These are phyloP conservation scores for Noccaea caerulescens DNA, from an alignment of 345 rosid species.

Conservation along the genomic window DNA sequence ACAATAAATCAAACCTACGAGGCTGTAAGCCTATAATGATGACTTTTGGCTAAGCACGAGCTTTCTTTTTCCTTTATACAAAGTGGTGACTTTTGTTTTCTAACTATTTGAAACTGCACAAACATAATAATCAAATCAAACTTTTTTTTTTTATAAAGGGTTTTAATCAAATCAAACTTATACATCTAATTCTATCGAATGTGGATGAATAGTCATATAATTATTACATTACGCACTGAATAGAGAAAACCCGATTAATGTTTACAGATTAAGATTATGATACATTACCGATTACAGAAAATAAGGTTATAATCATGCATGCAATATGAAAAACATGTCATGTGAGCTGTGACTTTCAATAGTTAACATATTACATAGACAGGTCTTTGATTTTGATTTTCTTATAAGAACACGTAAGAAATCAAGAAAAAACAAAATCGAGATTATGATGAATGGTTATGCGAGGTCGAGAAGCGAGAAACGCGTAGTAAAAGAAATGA, in stretches of 20 bases:
- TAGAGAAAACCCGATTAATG: background rate
- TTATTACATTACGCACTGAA: background rate
- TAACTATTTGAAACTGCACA: constrained; percentile 12
- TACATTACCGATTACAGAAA: background rate
- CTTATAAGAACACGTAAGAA: background rate
- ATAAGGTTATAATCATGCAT: too few species aligned
- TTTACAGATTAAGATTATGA: background rate
- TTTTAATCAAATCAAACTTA: too few species aligned
- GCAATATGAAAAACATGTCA: background rate
- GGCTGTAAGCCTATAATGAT: background rate
- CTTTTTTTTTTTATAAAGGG: too few species aligned
- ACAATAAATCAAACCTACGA: constrained; percentile 29
- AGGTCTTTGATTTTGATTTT: background rate
- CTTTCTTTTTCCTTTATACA: background rate
- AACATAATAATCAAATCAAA: background rate
- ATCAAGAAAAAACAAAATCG: background rate
- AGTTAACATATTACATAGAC: background rate
- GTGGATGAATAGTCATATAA: background rate
- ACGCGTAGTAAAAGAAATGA: constrained; percentile 6
- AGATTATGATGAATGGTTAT: constrained; percentile 6
- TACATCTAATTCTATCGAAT: background rate
- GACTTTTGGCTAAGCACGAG: constrained; percentile 7
- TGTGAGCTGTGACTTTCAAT: background rate
- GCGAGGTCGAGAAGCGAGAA: constrained; percentile 32
- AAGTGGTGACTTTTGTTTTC: constrained; percentile 19